Evolutionary conservation across 108 stramenopile species (phyloP).

Genomic region (Mediolabrus comicus): DNA sequence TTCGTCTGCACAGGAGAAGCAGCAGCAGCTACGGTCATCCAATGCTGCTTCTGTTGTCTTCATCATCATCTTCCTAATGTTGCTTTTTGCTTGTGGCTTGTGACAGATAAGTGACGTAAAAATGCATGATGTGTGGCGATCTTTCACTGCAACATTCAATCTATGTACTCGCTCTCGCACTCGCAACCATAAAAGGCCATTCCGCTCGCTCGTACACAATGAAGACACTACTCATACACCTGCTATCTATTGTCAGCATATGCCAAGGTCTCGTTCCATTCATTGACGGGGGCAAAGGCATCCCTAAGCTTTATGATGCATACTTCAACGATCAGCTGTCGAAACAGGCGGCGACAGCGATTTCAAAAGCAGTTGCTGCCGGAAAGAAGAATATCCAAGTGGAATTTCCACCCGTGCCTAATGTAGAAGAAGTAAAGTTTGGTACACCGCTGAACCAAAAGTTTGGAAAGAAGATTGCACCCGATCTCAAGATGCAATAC

Average conservation of each 20-base stretch:
- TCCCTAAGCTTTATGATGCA: constrained; percentile 71
- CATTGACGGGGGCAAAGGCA: constrained; percentile 73
- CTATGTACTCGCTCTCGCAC: too few relatives aligned
- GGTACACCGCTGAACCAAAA: constrained; percentile 87
- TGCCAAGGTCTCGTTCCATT: constrained; percentile 49
- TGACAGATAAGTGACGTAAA: too few relatives aligned
- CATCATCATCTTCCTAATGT: too few relatives aligned
- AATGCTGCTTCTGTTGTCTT: too few relatives aligned
- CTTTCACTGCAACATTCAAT: too few relatives aligned
- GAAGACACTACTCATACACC: neutral
- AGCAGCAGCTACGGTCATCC: too few relatives aligned
- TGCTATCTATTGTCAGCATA: neutral
- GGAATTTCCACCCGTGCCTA: constrained; percentile 80
- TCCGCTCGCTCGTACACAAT: neutral
- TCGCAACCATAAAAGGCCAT: neutral
- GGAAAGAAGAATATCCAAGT: constrained; percentile 79
- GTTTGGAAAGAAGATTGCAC: constrained; percentile 74
- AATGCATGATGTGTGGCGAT: too few relatives aligned
- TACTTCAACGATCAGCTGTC: constrained; percentile 82
- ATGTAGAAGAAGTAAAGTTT: constrained; percentile 81
- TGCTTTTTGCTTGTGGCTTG: too few relatives aligned
- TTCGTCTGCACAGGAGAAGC: too few relatives aligned
- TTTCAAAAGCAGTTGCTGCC: constrained; percentile 63
- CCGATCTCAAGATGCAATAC: constrained; percentile 78
- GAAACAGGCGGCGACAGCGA: constrained; percentile 65